phyloP scores from a whole-genome alignment of 1,284 basidiomycete genomes.

The Ustilago esculenta region DNA sequence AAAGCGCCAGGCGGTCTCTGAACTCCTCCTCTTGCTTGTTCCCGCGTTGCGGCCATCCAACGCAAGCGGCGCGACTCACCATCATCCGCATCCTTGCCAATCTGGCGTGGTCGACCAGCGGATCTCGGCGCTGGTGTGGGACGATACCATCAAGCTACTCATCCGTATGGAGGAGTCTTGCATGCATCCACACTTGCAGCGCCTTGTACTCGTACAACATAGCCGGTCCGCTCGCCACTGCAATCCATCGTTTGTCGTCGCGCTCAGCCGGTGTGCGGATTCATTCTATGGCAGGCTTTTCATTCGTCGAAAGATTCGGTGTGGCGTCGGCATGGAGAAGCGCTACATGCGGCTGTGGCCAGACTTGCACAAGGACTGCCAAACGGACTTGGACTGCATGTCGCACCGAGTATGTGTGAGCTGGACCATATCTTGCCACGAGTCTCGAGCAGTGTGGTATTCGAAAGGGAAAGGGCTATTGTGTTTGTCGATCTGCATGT shows the following conservation, averaged over 20 bases:
- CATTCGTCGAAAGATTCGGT: conserved; percentile 4
- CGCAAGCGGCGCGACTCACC: too few species aligned
- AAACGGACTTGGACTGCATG: background rate
- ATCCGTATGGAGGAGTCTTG: conserved; percentile 1
- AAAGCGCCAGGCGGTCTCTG: background rate
- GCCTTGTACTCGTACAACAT: conserved; percentile 1
- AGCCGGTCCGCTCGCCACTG: background rate
- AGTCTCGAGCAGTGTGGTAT: background rate
- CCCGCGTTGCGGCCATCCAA: too few species aligned
- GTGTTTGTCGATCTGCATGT: conserved; percentile 1
- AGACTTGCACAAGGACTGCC: conserved; percentile 1
- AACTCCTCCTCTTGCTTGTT: conserved; percentile 2
- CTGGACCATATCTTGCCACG: background rate
- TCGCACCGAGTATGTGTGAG: conserved; percentile 4
- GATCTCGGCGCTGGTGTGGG: background rate
- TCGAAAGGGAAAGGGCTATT: background rate
- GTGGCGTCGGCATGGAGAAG: background rate
- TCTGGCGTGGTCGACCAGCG: background rate
- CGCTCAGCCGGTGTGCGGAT: background rate
- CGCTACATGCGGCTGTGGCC: background rate
- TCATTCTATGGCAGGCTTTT: background rate
- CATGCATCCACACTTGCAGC: conserved; percentile 5
- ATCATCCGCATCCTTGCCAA: too few species aligned
- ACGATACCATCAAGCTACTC: background rate
- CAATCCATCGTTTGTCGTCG: too few species aligned